A percentile compares a stretch with the other conserved stretches of the same genome.
Conservation (phyloP, 352 stramenopile genomes). For the Pilasporangium apinafurcum region DNA sequence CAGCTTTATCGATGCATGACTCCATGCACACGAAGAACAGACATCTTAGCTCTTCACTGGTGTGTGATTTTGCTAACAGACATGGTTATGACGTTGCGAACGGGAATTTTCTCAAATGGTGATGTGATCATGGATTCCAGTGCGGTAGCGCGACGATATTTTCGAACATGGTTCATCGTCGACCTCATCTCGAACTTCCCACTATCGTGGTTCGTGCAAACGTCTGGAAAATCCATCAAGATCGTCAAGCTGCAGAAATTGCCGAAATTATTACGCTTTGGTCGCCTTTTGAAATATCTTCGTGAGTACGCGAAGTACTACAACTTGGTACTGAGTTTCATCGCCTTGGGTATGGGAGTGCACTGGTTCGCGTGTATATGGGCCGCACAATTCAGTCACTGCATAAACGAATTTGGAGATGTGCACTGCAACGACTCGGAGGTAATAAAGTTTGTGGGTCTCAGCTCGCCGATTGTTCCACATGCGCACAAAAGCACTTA, state of each 20-base stretch:
- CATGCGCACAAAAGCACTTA: background rate
- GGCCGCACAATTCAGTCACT: constrained; percentile 68
- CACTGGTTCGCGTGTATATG: constrained; percentile 73
- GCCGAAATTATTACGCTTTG: constrained; percentile 74
- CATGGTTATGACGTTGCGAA: constrained; percentile 77
- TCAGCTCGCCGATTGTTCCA: background rate
- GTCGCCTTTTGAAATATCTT: constrained; percentile 67
- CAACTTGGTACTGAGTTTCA: constrained; percentile 66
- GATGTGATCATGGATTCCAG: constrained; percentile 78
- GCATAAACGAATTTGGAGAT: constrained; percentile 18
- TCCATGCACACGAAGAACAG: too few species aligned
- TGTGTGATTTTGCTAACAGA: constrained; percentile 31
- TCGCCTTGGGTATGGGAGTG: constrained; percentile 55
- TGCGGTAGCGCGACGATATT: constrained; percentile 55
- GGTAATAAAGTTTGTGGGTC: constrained; percentile 11
- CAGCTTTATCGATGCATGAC: background rate
- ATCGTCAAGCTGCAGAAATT: constrained; percentile 84
- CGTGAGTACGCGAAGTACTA: constrained; percentile 84
- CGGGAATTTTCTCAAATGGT: constrained; percentile 63
- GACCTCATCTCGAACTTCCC: constrained; percentile 82
- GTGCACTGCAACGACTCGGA: constrained; percentile 25
- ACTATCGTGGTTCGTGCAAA: constrained; percentile 55
- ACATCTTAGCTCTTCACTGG: too few species aligned
- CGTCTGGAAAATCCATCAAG: constrained; percentile 67
- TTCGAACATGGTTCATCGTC: constrained; percentile 76